Evolutionary conservation across 2,329 filamentous ascomycete species (phyloP).

Genomic region (Myotisia sp.): DNA sequence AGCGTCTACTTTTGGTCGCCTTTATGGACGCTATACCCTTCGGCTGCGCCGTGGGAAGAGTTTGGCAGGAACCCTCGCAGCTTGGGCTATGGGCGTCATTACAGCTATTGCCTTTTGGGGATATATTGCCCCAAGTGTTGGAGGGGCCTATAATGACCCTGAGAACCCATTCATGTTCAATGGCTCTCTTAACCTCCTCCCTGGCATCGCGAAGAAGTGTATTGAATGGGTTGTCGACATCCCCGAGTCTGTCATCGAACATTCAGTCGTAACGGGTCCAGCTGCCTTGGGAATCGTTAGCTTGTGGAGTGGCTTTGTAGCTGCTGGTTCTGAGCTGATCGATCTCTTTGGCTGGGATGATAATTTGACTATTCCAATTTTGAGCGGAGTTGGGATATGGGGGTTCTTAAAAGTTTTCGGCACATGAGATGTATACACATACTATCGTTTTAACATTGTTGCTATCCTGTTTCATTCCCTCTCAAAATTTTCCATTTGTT

Average conservation of each 20-base stretch:
- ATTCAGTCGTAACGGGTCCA: slow-evolving; percentile 52
- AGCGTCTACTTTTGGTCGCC: slow-evolving; percentile 80
- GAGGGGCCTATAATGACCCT: slow-evolving; percentile 55
- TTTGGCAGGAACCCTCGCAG: slow-evolving; percentile 73
- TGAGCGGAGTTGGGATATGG: slow-evolving; percentile 81
- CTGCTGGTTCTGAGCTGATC: slow-evolving; percentile 75
- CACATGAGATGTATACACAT: too few species aligned
- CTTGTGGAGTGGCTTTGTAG: slow-evolving; percentile 74
- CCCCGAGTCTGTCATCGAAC: slow-evolving; percentile 27
- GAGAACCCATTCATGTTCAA: slow-evolving; percentile 65
- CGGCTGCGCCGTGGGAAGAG: slow-evolving; percentile 78
- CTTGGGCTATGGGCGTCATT: slow-evolving; percentile 65
- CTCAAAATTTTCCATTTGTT: too few species aligned
- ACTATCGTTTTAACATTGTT: too few species aligned
- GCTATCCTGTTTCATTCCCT: too few species aligned
- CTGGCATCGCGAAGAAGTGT: slow-evolving; percentile 41
- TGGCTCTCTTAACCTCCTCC: slow-evolving; percentile 55
- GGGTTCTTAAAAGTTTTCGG: slow-evolving; percentile 81
- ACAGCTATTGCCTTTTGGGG: slow-evolving; percentile 84
- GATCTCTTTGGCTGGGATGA: slow-evolving; percentile 93
- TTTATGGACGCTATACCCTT: slow-evolving; percentile 81
- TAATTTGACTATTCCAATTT: slow-evolving; percentile 87
- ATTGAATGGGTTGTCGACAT: slow-evolving; percentile 42
- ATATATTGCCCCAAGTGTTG: slow-evolving; percentile 56
- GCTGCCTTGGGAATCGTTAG: slow-evolving; percentile 68